Base-by-base conservation (phyloP, 345 rosid species). In the Geranium brycei region DNA sequence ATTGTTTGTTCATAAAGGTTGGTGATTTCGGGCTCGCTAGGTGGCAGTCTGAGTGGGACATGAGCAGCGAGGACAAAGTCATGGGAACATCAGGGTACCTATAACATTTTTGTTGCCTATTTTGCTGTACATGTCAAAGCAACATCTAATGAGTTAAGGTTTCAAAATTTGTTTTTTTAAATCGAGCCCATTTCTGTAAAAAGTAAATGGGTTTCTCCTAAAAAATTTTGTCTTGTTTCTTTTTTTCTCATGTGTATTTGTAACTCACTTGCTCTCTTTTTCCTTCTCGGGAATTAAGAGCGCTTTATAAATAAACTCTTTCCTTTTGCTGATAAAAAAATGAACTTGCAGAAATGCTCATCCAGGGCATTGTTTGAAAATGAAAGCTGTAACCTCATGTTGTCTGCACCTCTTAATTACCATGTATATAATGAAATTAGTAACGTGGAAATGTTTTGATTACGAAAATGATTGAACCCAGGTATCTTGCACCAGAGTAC, bases 1-100 rank as follows among this genome's bases (percentile, higher is more conserved):
- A 51, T 32, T 57, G 53, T 6, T 59, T 18, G 5, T 59, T 58
- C 41, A 60, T 62, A 32, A 11, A 87, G 93, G 86, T 84, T 61
- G 81, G 86, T 66, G 93, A 87, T 80, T 87, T 87, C 66, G 93
- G 88, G 71, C 85, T 87, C 13, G 90, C 88, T 57, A 71, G 88
- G 66, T 84, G 90, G 88, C 75, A 76, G 18, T 68, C 81, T 14
- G 87, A 83, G 65, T 76, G 78, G 78, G 72, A 67, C 62, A 23
- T 69, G 51, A 70, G 68, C 58, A 58, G 61, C 10, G 82, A 78
- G 61, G 83, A 73, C 31, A 78, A 56, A 62, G 72, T 73, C 10
- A 59, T 78, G 38, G 88, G 85, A 77, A 80, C 86, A 64, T 68
- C 84, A 41, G 90, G 88, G 93, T 84, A 79, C 51, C 16, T 56